Conservation (phyloP, 257 asterid genomes). For the Primulina huaijiensis region DNA sequence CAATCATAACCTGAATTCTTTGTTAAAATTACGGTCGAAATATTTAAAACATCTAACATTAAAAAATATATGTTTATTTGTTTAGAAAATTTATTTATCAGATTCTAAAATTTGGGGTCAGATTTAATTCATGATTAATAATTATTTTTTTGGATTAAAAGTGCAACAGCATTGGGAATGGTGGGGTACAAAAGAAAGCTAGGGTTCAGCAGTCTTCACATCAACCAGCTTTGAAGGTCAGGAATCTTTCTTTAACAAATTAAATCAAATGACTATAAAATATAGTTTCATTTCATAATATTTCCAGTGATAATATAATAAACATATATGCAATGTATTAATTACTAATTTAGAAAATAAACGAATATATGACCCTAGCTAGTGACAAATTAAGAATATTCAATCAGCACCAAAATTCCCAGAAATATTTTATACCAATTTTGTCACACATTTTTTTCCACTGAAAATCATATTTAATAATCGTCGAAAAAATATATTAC, state of each 20-base stretch:
- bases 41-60: no score
- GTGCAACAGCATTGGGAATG: constrained; percentile 61
- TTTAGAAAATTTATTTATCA: neutral
- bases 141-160: constrained; percentile 26
- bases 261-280: no score
- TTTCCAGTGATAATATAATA: no score
- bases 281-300: neutral
- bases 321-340: no score
- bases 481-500: no score
- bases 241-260: constrained; percentile 14
- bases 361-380: neutral
- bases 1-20: neutral
- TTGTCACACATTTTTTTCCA: no score
- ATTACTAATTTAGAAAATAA: no score
- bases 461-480: no score
- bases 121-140: neutral
- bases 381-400: neutral
- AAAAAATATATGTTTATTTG: no score
- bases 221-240: constrained; percentile 82
- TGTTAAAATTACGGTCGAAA: neutral
- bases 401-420: no score
- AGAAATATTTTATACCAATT: no score
- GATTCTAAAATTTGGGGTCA: neutral
- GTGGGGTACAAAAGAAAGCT: constrained; percentile 81
- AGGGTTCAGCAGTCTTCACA: constrained; percentile 80